phyloP scores from a whole-genome alignment of 192 early-diverging fungal species.

The Entomortierella lignicola region DNA sequence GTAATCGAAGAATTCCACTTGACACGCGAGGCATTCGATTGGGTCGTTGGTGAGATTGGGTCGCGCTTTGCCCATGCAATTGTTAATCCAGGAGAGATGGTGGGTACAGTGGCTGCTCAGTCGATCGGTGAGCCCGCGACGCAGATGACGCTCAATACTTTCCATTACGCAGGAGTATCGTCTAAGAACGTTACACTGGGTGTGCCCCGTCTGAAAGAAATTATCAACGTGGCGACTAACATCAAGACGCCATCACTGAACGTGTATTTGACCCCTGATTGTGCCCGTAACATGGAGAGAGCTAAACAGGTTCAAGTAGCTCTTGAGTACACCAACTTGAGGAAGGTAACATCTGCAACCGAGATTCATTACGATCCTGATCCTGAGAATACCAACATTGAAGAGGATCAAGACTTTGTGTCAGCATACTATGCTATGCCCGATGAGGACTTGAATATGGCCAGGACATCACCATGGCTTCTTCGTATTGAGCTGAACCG shows the following conservation, averaged over 20 bases:
- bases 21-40: constrained; percentile 89
- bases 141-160: constrained; percentile 99
- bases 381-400: constrained; percentile 80
- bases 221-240: constrained; percentile 98
- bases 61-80: constrained; percentile 90
- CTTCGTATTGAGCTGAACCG: constrained; percentile 82
- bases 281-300: constrained; percentile 76
- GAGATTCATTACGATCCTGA: constrained; percentile 99
- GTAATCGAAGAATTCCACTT: constrained; percentile 94
- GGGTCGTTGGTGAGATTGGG: constrained; percentile 94
- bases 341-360: constrained; percentile 81
- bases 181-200: constrained; percentile 97
- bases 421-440: constrained; percentile 84
- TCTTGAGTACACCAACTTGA: constrained; percentile 94
- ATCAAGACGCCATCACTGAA: constrained; percentile 93
- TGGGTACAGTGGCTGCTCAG: constrained; percentile 97
- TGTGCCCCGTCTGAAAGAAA: constrained; percentile 98
- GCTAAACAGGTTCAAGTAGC: constrained; percentile 91
- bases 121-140: constrained; percentile 99
- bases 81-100: constrained; percentile 97
- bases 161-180: constrained; percentile 98
- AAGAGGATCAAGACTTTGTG: constrained; percentile 92
- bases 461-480: constrained; percentile 78
- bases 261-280: constrained; percentile 78
- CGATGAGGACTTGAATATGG: constrained; percentile 75